Percentiles rank a stretch among this genome's conserved stretches.
phyloP scores from a whole-genome alignment of 352 stramenopile species.

The Phytopythium sindhum region DNA sequence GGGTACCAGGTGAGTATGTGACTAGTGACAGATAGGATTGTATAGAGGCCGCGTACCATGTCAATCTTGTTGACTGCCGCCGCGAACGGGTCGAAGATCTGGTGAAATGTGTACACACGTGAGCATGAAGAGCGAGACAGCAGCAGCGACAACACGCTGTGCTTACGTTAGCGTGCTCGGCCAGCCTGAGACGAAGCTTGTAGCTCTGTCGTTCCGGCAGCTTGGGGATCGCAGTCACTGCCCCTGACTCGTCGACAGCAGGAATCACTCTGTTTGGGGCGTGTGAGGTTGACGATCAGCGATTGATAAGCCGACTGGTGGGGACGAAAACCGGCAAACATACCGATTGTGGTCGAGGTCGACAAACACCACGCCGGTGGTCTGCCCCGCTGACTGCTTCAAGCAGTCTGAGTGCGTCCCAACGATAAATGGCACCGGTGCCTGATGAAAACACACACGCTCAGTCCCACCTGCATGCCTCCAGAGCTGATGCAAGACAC shows the following conservation, averaged over 20 bases:
- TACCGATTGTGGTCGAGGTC: slow-evolving; percentile 92
- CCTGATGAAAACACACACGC: slow-evolving; percentile 21
- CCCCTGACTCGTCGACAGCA: slow-evolving; percentile 64
- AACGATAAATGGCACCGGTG: slow-evolving; percentile 94
- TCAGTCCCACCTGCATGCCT: not conserved
- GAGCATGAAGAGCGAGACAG: not conserved
- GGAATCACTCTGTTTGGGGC: slow-evolving; percentile 54
- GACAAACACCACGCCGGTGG: slow-evolving; percentile 90
- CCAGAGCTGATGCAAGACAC: not conserved
- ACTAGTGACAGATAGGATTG: no score
- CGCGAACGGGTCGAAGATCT: slow-evolving; percentile 84
- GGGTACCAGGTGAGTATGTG: not conserved
- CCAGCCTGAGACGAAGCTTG: slow-evolving; percentile 62
- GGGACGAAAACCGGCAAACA: not conserved
- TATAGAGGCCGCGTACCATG: slow-evolving; percentile 30
- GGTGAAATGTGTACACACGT: not conserved
- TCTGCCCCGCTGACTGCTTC: slow-evolving; percentile 50
- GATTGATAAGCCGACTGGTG: not conserved
- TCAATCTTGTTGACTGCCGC: slow-evolving; percentile 67
- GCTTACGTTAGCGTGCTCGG: slow-evolving; percentile 55
- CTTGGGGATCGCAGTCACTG: slow-evolving; percentile 59
- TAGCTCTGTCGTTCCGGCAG: slow-evolving; percentile 63
- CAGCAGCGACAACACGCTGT: not conserved
- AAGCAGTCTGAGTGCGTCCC: slow-evolving; percentile 86
- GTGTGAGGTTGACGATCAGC: not conserved